Evolutionary conservation across 2,329 filamentous ascomycete genomes (phyloP).

Genomic region (Cladosporium halotolerans): DNA sequence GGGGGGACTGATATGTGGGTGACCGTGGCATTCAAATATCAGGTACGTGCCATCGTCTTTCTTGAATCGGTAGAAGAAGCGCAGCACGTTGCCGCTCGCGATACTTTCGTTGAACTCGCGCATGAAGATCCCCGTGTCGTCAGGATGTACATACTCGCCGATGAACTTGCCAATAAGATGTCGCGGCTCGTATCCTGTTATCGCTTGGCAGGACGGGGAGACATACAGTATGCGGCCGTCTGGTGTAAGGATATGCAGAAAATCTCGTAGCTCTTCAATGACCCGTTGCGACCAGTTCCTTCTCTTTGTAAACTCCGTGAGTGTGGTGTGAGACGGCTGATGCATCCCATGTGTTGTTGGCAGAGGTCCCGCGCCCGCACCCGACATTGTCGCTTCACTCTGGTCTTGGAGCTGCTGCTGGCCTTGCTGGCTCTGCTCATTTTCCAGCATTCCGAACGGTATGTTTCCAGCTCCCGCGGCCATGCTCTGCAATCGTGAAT

Average conservation of each 20-base stretch:
- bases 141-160: slow-evolving; percentile 75
- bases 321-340: slow-evolving; percentile 45
- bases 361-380: slow-evolving; percentile 49
- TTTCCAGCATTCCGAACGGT: slow-evolving; percentile 20
- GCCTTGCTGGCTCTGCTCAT: slow-evolving; percentile 21
- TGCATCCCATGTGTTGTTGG: slow-evolving; percentile 48
- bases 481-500: slow-evolving; percentile 12
- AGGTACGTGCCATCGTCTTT: slow-evolving; percentile 66
- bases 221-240: slow-evolving; percentile 78
- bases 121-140: slow-evolving; percentile 76
- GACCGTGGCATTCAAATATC: slow-evolving; percentile 88
- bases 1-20: slow-evolving; percentile 70
- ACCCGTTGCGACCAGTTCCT: slow-evolving; percentile 82
- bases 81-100: slow-evolving; percentile 68
- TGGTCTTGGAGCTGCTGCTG: slow-evolving; percentile 22
- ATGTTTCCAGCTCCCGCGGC: slow-evolving; percentile 4
- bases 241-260: slow-evolving; percentile 79
- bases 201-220: slow-evolving; percentile 67
- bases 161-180: slow-evolving; percentile 71
- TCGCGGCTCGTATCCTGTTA: slow-evolving; percentile 68
- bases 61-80: slow-evolving; percentile 79
- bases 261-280: slow-evolving; percentile 81
- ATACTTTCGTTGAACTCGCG: slow-evolving; percentile 87
- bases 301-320: slow-evolving; percentile 61
- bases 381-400: slow-evolving; percentile 29